Conservation (phyloP, 2,329 filamentous ascomycete species). For the Hypomyces perniciosus region DNA sequence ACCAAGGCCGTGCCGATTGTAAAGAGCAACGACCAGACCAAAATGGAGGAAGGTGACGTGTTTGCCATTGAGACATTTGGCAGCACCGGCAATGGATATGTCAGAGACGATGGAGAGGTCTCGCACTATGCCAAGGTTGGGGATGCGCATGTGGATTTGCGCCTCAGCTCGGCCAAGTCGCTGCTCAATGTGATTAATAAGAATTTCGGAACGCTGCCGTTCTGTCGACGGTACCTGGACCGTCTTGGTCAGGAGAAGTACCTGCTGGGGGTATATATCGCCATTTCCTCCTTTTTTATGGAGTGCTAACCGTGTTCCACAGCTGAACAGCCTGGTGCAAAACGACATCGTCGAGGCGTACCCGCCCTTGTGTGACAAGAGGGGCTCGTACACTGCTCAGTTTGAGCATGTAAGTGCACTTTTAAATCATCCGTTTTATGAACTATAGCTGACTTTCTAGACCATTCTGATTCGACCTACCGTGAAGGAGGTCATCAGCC, state of each 20-base stretch:
- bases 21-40: conserved; percentile 78
- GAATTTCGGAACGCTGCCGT: conserved; percentile 91
- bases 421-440: neutral
- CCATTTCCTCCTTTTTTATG: neutral
- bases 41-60: conserved; percentile 96
- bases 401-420: conserved; percentile 75
- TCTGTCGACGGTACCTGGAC: conserved; percentile 85
- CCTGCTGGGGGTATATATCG: conserved; percentile 66
- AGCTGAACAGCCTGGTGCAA: conserved; percentile 81
- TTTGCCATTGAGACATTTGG: conserved; percentile 97
- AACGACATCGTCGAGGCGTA: conserved; percentile 85
- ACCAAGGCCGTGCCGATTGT: conserved; percentile 92
- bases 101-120: conserved; percentile 80
- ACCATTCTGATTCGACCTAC: conserved; percentile 71
- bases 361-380: conserved; percentile 82
- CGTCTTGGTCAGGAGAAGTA: conserved; percentile 94
- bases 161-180: conserved; percentile 75
- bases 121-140: conserved; percentile 78
- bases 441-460: conserved; percentile 33
- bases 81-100: conserved; percentile 83
- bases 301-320: neutral
- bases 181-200: conserved; percentile 87
- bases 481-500: conserved; percentile 82
- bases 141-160: conserved; percentile 69
- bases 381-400: conserved; percentile 91